A percentile compares a stretch with the other conserved stretches of the same genome.
Conservation (phyloP, 495 filamentous ascomycete species). For the Trichocladium antarcticum region DNA sequence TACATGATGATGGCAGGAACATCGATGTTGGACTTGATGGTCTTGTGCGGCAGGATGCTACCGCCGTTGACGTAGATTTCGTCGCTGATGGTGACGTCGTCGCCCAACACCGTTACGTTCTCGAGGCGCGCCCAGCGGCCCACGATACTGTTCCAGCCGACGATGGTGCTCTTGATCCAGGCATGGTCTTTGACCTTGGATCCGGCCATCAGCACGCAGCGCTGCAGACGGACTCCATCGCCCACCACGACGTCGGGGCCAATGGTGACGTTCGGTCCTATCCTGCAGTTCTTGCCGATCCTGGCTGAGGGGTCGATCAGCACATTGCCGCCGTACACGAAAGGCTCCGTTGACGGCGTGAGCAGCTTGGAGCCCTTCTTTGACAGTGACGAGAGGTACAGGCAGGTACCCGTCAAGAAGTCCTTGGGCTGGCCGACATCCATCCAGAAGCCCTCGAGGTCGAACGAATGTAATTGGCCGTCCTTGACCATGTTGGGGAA, state of each 20-base stretch:
- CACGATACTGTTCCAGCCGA: conserved; percentile 96
- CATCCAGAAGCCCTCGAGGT: conserved; percentile 99
- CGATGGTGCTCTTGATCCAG: conserved; percentile 98
- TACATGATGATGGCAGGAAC: conserved; percentile 85
- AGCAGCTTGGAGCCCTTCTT: conserved; percentile 89
- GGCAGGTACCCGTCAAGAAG: conserved; percentile 91
- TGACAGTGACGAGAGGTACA: conserved; percentile 86
- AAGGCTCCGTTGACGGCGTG: conserved; percentile 60
- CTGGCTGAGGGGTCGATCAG: conserved; percentile 90
- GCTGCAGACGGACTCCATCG: conserved; percentile 89
- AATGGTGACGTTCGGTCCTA: conserved; percentile 95
- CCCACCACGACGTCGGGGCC: conserved; percentile 90
- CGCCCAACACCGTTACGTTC: conserved; percentile 93
- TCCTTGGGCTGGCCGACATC: conserved; percentile 99
- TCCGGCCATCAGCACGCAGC: conserved; percentile 79
- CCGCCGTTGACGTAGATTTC: conserved; percentile 99
- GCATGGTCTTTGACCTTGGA: conserved; percentile 98
- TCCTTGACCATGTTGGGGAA: conserved; percentile 92
- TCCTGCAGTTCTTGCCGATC: conserved; percentile 97
- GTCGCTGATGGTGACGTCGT: conserved; percentile 98
- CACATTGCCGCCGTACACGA: conserved; percentile 90
- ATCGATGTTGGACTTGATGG: conserved; percentile 97
- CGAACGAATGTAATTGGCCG: conserved; percentile 90
- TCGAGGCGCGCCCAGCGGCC: conserved; percentile 93
- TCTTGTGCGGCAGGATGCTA: conserved; percentile 94